A percentile compares a stretch with the other conserved stretches of the same genome.
Conservation (phyloP, 2,329 filamentous ascomycete genomes). For the Fusarium robinianum region DNA sequence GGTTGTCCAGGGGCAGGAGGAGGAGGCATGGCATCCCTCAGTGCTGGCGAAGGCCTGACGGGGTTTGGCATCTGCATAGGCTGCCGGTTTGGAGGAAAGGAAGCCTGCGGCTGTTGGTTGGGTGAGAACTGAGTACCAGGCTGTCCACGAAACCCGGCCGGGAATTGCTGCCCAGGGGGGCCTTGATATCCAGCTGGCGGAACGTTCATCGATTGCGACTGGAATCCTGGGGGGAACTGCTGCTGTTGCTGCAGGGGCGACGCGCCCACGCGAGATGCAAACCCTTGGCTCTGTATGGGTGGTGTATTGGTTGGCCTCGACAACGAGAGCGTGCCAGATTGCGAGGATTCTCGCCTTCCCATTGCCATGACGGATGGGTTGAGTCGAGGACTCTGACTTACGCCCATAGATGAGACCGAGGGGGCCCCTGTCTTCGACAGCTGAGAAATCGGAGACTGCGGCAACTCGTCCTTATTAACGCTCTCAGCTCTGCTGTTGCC, state of each 20-base stretch:
- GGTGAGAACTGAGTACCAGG: slow-evolving; percentile 14
- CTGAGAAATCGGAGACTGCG: slow-evolving; percentile 33
- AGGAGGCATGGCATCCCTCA: slow-evolving; percentile 13
- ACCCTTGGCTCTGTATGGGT: slow-evolving; percentile 19
- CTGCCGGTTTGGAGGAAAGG: slow-evolving; percentile 15
- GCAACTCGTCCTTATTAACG: slow-evolving; percentile 19
- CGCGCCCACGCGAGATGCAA: slow-evolving; percentile 16
- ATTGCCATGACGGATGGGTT: slow-evolving; percentile 14
- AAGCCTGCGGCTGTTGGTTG: slow-evolving; percentile 16
- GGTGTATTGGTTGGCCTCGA: slow-evolving; percentile 22
- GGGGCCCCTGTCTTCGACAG: slow-evolving; percentile 29
- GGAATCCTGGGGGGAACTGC: slow-evolving; percentile 14
- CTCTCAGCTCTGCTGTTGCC: slow-evolving; percentile 13
- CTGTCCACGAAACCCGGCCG: slow-evolving; percentile 8
- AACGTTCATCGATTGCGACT: slow-evolving; percentile 14
- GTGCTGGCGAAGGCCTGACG: slow-evolving; percentile 10
- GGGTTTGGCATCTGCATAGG: slow-evolving; percentile 26
- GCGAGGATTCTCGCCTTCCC: slow-evolving; percentile 22
- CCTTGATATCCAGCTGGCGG: slow-evolving; percentile 19
- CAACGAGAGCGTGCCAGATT: slow-evolving; percentile 20
- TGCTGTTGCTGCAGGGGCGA: slow-evolving; percentile 22
- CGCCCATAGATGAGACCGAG: slow-evolving; percentile 32
- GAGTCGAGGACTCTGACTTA: slow-evolving; percentile 33
- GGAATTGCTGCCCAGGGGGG: slow-evolving; percentile 20
- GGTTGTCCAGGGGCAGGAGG: slow-evolving; percentile 15